Evolutionary conservation across 2,329 filamentous ascomycete species (phyloP), one percentile per base, ranked within the genome.

Genomic region (Ascocoryne sarcoides): DNA sequence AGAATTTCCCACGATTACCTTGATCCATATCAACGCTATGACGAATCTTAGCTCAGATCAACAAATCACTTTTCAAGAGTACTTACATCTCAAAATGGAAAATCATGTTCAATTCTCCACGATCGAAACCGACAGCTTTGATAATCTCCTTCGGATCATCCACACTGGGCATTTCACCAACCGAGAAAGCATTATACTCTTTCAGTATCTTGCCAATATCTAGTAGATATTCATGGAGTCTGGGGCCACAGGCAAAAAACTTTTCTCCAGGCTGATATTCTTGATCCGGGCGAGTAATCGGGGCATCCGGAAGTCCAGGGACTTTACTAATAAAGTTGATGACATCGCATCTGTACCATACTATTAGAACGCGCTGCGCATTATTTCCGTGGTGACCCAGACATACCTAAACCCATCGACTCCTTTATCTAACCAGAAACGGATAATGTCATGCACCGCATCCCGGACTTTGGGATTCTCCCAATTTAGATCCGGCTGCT

Each of bases 401-500:
- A 35, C 33, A n/a, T 40, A 49, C 50, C 50, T 68, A 59, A 82
- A 83, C 1, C 58, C 58, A 50, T 70, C 67, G 43, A 73, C 69
- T 31, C 66, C 75, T 4, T 75, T 73, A 40, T 85, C 69, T 0
- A 88, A 69, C 84, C 84, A 88, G 58, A 86, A 88, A 0, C 68
- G 66, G 70, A 86, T 80, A 4, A 81, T 75, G 4, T 78, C 67
- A 52, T 85, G 81, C 1, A 86, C 79, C 0, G 77, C 83, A 37
- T 76, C 65, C 5, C 81, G 73, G 5, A 82, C 77, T 2, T 73
- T 71, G 0, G 69, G 67, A 36, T 81, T 79, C 40, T 85, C 79
- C 82, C 83, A 88, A 55, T 88, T 88, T 14, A 89, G 65, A 49
- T 89, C 84, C 0, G 84, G 84, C 55, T 88, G 84, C 35, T 81